Conservation (phyloP, 345 rosid species). For the Ceriops tagal region DNA sequence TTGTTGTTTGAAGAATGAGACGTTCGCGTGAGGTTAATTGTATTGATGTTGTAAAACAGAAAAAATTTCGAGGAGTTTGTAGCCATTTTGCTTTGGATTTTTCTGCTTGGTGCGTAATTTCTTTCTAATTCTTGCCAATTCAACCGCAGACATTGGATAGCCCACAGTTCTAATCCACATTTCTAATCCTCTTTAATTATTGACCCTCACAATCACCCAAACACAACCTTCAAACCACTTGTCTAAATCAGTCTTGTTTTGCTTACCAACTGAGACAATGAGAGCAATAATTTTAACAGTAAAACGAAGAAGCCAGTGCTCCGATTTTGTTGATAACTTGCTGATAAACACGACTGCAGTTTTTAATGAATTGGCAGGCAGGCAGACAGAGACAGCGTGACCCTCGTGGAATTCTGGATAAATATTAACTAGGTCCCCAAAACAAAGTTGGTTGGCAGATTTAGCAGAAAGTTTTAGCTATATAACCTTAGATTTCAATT, state of each 20-base stretch:
- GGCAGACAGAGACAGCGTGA: no score
- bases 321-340: not conserved
- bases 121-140: not conserved
- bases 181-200: constrained; percentile 3
- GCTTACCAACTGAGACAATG: not conserved
- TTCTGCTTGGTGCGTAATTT: not conserved
- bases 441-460: no score
- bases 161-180: not conserved
- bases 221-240: not conserved
- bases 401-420: no score
- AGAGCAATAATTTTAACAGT: not conserved
- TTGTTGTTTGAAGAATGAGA: no score
- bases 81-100: not conserved
- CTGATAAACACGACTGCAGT: not conserved
- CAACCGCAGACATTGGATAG: constrained; percentile 3
- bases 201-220: not conserved
- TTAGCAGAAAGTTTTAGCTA: no score
- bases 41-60: no score
- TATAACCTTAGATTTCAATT: no score
- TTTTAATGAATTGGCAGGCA: not conserved
- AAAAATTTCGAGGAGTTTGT: not conserved
- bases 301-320: no score
- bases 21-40: no score
- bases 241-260: not conserved
- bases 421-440: no score